A percentile compares a stretch with the other conserved stretches of the same genome.
Conservation (phyloP, 257 asterid species). For the Lycium barbarum region DNA sequence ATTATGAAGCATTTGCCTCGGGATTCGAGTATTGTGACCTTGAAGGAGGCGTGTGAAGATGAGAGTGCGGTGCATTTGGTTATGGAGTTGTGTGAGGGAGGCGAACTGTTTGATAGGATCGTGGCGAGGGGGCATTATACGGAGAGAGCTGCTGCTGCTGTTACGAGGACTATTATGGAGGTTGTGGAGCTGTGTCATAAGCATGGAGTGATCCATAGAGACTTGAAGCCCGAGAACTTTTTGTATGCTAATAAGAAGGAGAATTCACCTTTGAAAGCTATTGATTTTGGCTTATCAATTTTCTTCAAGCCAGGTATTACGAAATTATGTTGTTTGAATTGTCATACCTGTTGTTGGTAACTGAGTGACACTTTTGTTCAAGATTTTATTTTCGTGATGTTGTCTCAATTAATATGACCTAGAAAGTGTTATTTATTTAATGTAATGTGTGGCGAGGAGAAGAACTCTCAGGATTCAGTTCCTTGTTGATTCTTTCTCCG, state of each 20-base stretch:
- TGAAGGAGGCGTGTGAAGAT: slow-evolving; percentile 93
- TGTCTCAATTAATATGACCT: neutral
- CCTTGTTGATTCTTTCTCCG: neutral
- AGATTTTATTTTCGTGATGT: neutral
- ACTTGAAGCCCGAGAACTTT: slow-evolving; percentile 91
- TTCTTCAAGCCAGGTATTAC: slow-evolving; percentile 86
- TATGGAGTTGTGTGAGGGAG: slow-evolving; percentile 94
- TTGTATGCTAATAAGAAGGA: slow-evolving; percentile 87
- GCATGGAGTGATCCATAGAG: slow-evolving; percentile 95
- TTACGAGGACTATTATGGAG: slow-evolving; percentile 76
- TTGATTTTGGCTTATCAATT: slow-evolving; percentile 90
- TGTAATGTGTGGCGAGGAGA: neutral
- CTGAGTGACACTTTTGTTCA: neutral
- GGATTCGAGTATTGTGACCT: slow-evolving; percentile 78
- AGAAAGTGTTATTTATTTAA: neutral
- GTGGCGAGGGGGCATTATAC: slow-evolving; percentile 93
- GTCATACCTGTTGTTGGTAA: slow-evolving; percentile 18
- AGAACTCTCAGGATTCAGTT: neutral
- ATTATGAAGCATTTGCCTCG: slow-evolving; percentile 90
- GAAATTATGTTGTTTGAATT: neutral
- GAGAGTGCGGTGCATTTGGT: slow-evolving; percentile 93
- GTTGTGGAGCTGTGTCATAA: slow-evolving; percentile 89
- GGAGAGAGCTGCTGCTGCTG: slow-evolving; percentile 87
- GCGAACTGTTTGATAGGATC: slow-evolving; percentile 91
- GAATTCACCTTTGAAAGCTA: slow-evolving; percentile 94